Percentiles rank a stretch among this genome's conserved stretches.
These are phyloP conservation scores for Xerocomellus chrysenteron DNA, from an alignment of 768 basidiomycete genomes.

Conservation along the genomic window DNA sequence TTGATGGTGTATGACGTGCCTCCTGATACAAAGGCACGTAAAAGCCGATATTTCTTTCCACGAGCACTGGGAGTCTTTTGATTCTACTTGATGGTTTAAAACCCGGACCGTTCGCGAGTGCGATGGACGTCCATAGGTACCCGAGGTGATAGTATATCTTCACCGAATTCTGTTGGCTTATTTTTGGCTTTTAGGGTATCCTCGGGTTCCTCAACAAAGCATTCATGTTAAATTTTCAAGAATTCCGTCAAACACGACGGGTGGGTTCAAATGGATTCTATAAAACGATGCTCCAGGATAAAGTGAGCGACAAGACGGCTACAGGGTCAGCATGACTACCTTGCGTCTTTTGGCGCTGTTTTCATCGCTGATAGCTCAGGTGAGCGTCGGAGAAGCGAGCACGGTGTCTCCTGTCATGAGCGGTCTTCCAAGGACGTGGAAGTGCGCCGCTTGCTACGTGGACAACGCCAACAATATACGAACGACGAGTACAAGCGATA, in stretches of 20 bases:
- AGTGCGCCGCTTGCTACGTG: constrained; percentile 67
- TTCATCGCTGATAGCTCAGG: neutral
- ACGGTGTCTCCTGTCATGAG: constrained; percentile 39
- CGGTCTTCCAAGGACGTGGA: constrained; percentile 56
- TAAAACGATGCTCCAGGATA: neutral
- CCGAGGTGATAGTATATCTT: neutral
- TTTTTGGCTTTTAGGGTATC: neutral
- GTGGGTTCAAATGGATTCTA: neutral
- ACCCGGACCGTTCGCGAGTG: constrained; percentile 29
- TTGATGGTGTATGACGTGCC: no score
- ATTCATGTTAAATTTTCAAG: neutral
- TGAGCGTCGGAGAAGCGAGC: neutral
- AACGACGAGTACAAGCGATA: no score
- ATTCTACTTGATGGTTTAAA: neutral
- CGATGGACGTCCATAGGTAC: neutral
- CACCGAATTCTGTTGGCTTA: neutral
- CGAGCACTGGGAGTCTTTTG: neutral
- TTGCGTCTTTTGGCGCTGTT: neutral
- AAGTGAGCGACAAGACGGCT: neutral
- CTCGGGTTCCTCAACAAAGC: neutral
- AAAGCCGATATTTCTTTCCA: constrained; percentile 2
- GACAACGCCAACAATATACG: constrained; percentile 49
- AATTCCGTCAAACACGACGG: neutral
- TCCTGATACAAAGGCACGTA: neutral
- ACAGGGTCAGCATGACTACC: neutral